Conservation (phyloP, 192 early-diverging fungal species). For the Podila clonocystis region DNA sequence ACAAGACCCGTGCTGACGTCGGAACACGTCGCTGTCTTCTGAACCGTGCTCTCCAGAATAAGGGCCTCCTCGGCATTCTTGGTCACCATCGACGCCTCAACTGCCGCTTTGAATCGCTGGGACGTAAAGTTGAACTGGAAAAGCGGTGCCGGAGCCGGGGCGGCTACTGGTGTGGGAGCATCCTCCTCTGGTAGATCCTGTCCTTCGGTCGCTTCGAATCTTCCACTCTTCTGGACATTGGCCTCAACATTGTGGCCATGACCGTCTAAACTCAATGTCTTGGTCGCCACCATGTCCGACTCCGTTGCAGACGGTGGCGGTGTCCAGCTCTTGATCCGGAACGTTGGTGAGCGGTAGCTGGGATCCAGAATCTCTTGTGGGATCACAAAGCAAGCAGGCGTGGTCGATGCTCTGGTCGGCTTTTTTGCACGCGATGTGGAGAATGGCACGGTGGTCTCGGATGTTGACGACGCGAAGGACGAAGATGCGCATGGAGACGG, state of each 20-base stretch:
- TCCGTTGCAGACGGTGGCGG: constrained; percentile 4
- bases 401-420: constrained; percentile 1
- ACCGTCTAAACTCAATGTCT: background rate
- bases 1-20: background rate
- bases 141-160: background rate
- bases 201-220: background rate
- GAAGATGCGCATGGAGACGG: background rate
- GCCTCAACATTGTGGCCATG: background rate
- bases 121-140: constrained; percentile 46
- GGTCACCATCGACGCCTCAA: constrained; percentile 3
- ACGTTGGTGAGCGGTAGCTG: constrained; percentile 31
- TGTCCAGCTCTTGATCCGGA: constrained; percentile 48
- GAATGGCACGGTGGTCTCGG: background rate
- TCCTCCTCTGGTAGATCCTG: background rate
- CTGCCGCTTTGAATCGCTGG: constrained; percentile 25
- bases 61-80: no score
- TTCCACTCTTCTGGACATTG: background rate
- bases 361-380: constrained; percentile 51
- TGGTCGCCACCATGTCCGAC: background rate
- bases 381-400: constrained; percentile 13
- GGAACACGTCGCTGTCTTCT: background rate
- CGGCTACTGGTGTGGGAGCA: no score
- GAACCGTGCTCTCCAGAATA: no score
- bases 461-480: background rate
- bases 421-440: constrained; percentile 5